These are phyloP conservation scores for Hemileccinum rubropunctum DNA, from an alignment of 768 basidiomycete species.

Conservation along the genomic window DNA sequence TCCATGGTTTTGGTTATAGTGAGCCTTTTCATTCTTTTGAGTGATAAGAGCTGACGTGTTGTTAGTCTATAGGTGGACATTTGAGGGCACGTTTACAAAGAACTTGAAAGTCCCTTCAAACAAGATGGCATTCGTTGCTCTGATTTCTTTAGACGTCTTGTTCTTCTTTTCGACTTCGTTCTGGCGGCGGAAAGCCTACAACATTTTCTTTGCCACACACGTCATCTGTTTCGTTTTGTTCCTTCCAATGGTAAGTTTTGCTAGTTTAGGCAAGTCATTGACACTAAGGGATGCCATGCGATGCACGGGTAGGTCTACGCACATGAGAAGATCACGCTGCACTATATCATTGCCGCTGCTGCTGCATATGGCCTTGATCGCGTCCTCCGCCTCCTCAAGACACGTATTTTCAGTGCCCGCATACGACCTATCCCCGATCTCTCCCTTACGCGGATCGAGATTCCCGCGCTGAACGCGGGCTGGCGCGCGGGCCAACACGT, in stretches of 20 bases:
- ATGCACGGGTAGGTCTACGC: slow-evolving; percentile 21
- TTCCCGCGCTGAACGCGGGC: slow-evolving; percentile 44
- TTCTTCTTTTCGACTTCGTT: slow-evolving; percentile 39
- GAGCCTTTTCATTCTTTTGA: slow-evolving; percentile 4
- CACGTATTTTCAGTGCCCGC: slow-evolving; percentile 42
- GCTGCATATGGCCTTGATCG: slow-evolving; percentile 46
- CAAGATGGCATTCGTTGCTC: slow-evolving; percentile 34
- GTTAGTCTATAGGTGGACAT: slow-evolving; percentile 31
- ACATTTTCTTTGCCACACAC: slow-evolving; percentile 44
- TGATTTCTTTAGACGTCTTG: slow-evolving; percentile 35
- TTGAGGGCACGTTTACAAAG: slow-evolving; percentile 14
- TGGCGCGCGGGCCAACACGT: slow-evolving; percentile 65
- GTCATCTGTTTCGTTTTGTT: slow-evolving; percentile 41
- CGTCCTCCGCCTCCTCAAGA: slow-evolving; percentile 43
- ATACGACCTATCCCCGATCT: slow-evolving; percentile 46
- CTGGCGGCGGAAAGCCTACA: slow-evolving; percentile 42
- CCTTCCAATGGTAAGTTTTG: slow-evolving; percentile 33
- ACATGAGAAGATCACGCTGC: slow-evolving; percentile 29
- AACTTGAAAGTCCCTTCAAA: slow-evolving; percentile 11
- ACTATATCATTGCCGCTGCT: slow-evolving; percentile 40
- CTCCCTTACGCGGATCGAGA: slow-evolving; percentile 44
- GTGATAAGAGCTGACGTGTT: neutral
- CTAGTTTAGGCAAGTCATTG: slow-evolving; percentile 8
- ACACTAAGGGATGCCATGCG: neutral
- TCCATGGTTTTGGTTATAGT: slow-evolving; percentile 44